These are phyloP conservation scores for Candida sanyaensis DNA, from an alignment of 1,139 yeast genomes.

Conservation along the genomic window DNA sequence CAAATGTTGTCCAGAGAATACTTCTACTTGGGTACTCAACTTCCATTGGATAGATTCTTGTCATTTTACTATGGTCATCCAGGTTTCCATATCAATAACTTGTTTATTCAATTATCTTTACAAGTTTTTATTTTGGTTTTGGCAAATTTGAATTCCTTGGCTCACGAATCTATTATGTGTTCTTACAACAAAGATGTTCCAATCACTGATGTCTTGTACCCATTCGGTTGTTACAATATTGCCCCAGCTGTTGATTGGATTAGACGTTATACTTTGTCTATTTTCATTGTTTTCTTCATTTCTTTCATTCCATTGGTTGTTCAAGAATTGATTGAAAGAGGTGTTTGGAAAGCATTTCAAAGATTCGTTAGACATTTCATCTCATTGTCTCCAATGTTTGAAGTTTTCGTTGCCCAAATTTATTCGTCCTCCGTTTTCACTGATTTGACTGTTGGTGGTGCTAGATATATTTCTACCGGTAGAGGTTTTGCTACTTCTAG, in stretches of 20 bases:
- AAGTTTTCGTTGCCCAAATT: slow-evolving; percentile 97
- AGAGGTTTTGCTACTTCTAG: slow-evolving; percentile 88
- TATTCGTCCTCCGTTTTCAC: slow-evolving; percentile 88
- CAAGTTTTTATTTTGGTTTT: slow-evolving; percentile 91
- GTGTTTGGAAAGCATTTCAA: slow-evolving; percentile 92
- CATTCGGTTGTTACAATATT: slow-evolving; percentile 93
- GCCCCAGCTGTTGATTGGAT: slow-evolving; percentile 94
- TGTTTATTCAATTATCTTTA: slow-evolving; percentile 57
- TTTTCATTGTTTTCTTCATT: slow-evolving; percentile 97
- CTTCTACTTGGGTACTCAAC: slow-evolving; percentile 48
- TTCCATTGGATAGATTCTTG: slow-evolving; percentile 52
- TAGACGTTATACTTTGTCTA: slow-evolving; percentile 95
- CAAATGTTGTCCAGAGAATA: slow-evolving; percentile 57
- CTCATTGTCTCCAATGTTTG: slow-evolving; percentile 94
- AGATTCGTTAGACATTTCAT: slow-evolving; percentile 88
- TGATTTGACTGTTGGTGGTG: slow-evolving; percentile 98
- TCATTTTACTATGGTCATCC: slow-evolving; percentile 60
- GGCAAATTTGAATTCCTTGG: slow-evolving; percentile 88
- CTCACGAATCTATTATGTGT: slow-evolving; percentile 89
- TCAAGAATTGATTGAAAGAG: slow-evolving; percentile 97
- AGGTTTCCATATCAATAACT: slow-evolving; percentile 57
- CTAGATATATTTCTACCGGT: slow-evolving; percentile 56
- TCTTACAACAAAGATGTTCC: slow-evolving; percentile 82
- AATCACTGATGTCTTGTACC: slow-evolving; percentile 78
- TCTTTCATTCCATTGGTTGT: slow-evolving; percentile 95